phyloP scores from a whole-genome alignment of 495 filamentous ascomycete species.

The Hypoxylon lenormandii region DNA sequence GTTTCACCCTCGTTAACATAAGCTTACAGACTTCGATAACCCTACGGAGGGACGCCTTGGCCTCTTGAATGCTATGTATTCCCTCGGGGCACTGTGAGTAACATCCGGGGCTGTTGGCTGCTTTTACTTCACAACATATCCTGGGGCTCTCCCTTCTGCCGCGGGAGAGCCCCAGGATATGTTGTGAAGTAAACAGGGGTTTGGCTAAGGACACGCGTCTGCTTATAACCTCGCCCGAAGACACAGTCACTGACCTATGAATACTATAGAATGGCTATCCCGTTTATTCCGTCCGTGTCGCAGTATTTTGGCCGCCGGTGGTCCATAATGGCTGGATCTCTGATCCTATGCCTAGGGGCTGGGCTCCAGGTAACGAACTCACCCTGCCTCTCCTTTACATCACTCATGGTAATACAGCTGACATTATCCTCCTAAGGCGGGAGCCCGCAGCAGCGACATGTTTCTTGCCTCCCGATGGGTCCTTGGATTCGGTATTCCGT shows the following conservation, averaged over 20 bases:
- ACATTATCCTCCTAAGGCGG: constrained; percentile 37
- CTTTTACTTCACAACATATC: background rate
- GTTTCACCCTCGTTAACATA: constrained; percentile 51
- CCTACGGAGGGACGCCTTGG: constrained; percentile 53
- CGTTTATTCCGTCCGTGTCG: constrained; percentile 66
- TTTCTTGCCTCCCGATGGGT: constrained; percentile 70
- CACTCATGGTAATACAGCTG: background rate
- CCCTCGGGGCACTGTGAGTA: constrained; percentile 52
- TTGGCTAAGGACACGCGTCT: too few species aligned
- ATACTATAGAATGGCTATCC: constrained; percentile 54
- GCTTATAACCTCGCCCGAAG: too few species aligned
- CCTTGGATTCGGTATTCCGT: constrained; percentile 72
- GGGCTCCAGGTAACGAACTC: constrained; percentile 30
- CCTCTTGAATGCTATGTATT: constrained; percentile 57
- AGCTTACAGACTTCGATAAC: constrained; percentile 52
- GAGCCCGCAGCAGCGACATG: constrained; percentile 58
- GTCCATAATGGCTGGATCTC: constrained; percentile 66
- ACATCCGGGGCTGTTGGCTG: background rate
- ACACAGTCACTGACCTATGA: background rate
- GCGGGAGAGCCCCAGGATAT: too few species aligned
- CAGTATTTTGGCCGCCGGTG: constrained; percentile 65
- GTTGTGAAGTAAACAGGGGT: too few species aligned
- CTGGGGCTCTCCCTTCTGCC: too few species aligned
- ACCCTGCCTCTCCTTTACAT: constrained; percentile 7
- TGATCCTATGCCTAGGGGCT: constrained; percentile 55